These are phyloP conservation scores for Xylaria sp. DNA, from an alignment of 2,329 filamentous ascomycete species.

Conservation along the genomic window DNA sequence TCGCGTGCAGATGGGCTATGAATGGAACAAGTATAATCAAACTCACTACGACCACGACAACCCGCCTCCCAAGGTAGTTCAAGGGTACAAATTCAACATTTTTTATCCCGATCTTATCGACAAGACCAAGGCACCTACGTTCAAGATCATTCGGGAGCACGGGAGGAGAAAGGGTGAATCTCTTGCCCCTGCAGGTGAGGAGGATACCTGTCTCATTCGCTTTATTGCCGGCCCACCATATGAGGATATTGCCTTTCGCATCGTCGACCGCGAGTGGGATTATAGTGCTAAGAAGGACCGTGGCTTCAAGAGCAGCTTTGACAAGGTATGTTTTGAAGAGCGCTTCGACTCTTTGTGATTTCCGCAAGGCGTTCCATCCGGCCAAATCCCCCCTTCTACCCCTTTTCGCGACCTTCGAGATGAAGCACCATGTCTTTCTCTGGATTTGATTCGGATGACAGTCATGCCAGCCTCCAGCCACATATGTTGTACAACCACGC, in stretches of 20 bases:
- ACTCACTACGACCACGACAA: slow-evolving; percentile 99
- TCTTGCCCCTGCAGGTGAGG: slow-evolving; percentile 91
- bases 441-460: slow-evolving; percentile 22
- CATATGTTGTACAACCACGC: slow-evolving; percentile 32
- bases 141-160: slow-evolving; percentile 93
- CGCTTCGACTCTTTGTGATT: slow-evolving; percentile 19
- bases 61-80: slow-evolving; percentile 95
- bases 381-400: slow-evolving; percentile 14
- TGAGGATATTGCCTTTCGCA: slow-evolving; percentile 95
- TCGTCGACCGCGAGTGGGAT: slow-evolving; percentile 99
- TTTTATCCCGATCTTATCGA: slow-evolving; percentile 98
- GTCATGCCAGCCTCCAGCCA: slow-evolving; percentile 31
- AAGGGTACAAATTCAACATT: slow-evolving; percentile 99
- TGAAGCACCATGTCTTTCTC: slow-evolving; percentile 19
- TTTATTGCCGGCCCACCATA: slow-evolving; percentile 97
- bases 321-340: slow-evolving; percentile 75
- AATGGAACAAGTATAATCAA: slow-evolving; percentile 99
- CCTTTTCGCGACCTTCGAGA: slow-evolving; percentile 23
- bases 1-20: slow-evolving; percentile 97
- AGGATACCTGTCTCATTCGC: slow-evolving; percentile 95
- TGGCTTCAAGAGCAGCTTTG: slow-evolving; percentile 95
- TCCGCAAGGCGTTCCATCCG: slow-evolving; percentile 28
- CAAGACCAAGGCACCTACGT: slow-evolving; percentile 92
- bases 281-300: slow-evolving; percentile 95
- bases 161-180: slow-evolving; percentile 90